Conservation (phyloP, 225 moss, liverwort and hornwort genomes). For the Marchantia paleacea region DNA sequence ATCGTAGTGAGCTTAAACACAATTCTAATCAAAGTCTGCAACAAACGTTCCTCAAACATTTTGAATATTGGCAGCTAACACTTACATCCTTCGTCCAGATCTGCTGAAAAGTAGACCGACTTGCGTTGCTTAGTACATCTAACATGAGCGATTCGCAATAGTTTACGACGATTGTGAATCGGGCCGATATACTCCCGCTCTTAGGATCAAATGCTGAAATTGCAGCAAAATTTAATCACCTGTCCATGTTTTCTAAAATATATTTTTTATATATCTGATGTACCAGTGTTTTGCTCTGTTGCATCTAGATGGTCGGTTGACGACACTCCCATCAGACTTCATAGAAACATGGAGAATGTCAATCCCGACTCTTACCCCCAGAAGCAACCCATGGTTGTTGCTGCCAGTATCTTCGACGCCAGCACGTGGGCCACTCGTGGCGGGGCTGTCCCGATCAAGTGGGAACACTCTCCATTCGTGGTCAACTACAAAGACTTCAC, state of each 20-base stretch:
- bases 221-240: too few relatives aligned
- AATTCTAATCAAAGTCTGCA: too few relatives aligned
- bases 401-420: slow-evolving; percentile 29
- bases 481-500: slow-evolving; percentile 28
- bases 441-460: slow-evolving; percentile 33
- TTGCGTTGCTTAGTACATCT: too few relatives aligned
- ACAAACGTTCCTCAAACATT: neutral
- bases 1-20: too few relatives aligned
- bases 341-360: slow-evolving; percentile 18
- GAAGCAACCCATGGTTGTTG: slow-evolving; percentile 22
- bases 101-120: too few relatives aligned
- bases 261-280: neutral
- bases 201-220: too few relatives aligned
- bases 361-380: slow-evolving; percentile 9
- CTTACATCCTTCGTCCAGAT: too few relatives aligned
- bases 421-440: slow-evolving; percentile 36
- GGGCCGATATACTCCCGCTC: neutral
- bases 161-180: too few relatives aligned
- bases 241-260: neutral
- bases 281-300: neutral
- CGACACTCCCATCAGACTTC: slow-evolving; percentile 21
- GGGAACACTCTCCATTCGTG: slow-evolving; percentile 30
- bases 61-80: too few relatives aligned
- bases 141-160: too few relatives aligned
- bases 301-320: slow-evolving; percentile 27